Evolutionary conservation across 805 yeast genomes (phyloP), one percentile per base, ranked within the genome.

Genomic region (Candida jianshihensis): DNA sequence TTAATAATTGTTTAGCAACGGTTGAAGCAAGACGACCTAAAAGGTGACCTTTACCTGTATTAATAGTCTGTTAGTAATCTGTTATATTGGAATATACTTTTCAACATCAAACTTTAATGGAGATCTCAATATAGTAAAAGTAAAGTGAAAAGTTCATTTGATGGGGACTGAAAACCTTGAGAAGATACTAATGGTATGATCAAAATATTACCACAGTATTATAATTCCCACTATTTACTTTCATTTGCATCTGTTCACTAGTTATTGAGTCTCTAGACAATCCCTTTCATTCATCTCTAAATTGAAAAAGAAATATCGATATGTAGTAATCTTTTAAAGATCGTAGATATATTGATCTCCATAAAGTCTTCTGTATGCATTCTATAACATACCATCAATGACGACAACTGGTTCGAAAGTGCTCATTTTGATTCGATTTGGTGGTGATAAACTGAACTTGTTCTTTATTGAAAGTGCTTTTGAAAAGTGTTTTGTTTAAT

Each of bases 1-100:
- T 82, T 68, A 92, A 82, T 61, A 92, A 71, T 79, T 92, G 96
- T 83, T 92, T 92, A 72, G 99, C 96, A 65, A 92, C 88, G 64
- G 79, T 83, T 60, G 97, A 87, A 59, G 98, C 98, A 68, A 92
- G 85, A 80, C 99, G 96, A 73, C 99, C 99, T 70, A 92, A 81
- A 68, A 92, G 83, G 76, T 92, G 99, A 68, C 97, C 98, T 87
- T 92, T 89, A 79, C 80, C 82, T 73, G 51, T 56, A 39, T 35
- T 30, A 36, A 41, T 9, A 26, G 18, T 13, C 27, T 33, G 49
- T 51, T 49, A 49, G 56, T 54, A 44, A 11, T 11, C 7, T 20
- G 22, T 20, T 20, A 7, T 31, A 26, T 17, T 12, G 16, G 30
- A 17, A 17, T 14, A 7, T 11, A 21, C 24, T 26, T 6, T 26